Conservation (phyloP, 2,329 filamentous ascomycete species). For the Fusarium ramigenum region DNA sequence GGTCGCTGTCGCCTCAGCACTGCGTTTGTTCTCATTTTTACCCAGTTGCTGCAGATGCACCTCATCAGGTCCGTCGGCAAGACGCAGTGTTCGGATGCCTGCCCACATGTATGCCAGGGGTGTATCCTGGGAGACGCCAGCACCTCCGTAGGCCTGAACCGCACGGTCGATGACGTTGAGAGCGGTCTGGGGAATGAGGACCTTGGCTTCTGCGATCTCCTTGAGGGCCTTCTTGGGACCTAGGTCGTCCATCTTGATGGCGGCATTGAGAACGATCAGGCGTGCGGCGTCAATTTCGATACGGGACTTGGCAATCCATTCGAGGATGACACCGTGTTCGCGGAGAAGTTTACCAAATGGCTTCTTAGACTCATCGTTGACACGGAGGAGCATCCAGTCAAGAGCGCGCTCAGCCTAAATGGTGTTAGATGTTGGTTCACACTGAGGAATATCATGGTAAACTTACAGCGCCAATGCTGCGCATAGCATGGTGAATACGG, state of each 20-base stretch:
- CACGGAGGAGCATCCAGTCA: conserved; percentile 92
- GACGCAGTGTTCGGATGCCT: conserved; percentile 79
- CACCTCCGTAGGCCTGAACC: conserved; percentile 90
- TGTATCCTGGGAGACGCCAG: conserved; percentile 93
- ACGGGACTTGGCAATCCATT: conserved; percentile 91
- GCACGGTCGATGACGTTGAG: conserved; percentile 93
- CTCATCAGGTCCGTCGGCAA: conserved; percentile 96
- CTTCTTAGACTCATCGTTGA: conserved; percentile 91
- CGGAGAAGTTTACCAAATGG: conserved; percentile 88
- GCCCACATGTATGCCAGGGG: conserved; percentile 88
- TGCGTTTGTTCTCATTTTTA: conserved; percentile 79
- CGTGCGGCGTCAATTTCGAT: conserved; percentile 95
- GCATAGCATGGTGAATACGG: conserved; percentile 98
- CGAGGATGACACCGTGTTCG: conserved; percentile 92
- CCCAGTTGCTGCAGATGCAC: conserved; percentile 88
- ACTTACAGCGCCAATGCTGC: conserved; percentile 83
- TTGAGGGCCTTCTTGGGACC: conserved; percentile 90
- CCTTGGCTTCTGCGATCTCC: conserved; percentile 96
- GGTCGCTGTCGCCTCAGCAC: conserved; percentile 66
- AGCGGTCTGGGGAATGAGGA: conserved; percentile 84
- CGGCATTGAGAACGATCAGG: conserved; percentile 90
- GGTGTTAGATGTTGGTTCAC: background rate
- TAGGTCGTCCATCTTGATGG: conserved; percentile 90
- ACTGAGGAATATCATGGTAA: too few species aligned
- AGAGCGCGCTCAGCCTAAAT: conserved; percentile 81